These are phyloP conservation scores for Paracorniculantispora psalliotae DNA, from an alignment of 2,329 filamentous ascomycete genomes.

Conservation along the genomic window DNA sequence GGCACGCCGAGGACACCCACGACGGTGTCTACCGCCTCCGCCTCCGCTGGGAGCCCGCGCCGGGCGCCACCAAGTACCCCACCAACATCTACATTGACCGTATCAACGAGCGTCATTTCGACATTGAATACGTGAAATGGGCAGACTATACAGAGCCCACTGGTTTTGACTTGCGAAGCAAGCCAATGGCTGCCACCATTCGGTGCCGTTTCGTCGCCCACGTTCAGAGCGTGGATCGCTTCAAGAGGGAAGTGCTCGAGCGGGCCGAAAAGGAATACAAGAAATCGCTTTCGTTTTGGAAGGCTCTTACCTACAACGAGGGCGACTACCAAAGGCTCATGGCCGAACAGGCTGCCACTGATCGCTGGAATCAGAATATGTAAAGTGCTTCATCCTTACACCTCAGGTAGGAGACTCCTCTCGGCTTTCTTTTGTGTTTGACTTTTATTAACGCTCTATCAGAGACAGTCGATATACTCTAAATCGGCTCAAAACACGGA, in stretches of 20 bases:
- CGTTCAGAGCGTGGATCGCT: constrained; percentile 13
- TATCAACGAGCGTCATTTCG: neutral
- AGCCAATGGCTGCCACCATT: neutral
- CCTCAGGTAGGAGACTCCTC: neutral
- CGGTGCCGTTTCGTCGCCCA: neutral
- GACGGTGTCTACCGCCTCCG: neutral
- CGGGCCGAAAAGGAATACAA: neutral
- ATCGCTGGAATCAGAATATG: neutral
- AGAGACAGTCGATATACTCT: too few species aligned
- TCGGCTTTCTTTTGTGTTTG: neutral
- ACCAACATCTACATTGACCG: neutral
- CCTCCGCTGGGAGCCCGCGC: neutral
- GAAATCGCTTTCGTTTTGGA: neutral
- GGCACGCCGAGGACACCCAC: neutral
- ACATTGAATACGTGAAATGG: neutral
- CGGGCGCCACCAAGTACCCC: neutral
- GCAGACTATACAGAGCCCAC: neutral
- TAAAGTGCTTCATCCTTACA: neutral
- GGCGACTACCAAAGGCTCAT: neutral
- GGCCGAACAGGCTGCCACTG: neutral
- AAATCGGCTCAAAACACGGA: neutral
- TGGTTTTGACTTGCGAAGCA: neutral
- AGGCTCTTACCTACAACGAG: neutral
- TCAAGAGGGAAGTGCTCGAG: neutral
- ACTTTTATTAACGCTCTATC: neutral